Conservation (phyloP, 805 yeast species). For the Wickerhamiella bombiphila region DNA sequence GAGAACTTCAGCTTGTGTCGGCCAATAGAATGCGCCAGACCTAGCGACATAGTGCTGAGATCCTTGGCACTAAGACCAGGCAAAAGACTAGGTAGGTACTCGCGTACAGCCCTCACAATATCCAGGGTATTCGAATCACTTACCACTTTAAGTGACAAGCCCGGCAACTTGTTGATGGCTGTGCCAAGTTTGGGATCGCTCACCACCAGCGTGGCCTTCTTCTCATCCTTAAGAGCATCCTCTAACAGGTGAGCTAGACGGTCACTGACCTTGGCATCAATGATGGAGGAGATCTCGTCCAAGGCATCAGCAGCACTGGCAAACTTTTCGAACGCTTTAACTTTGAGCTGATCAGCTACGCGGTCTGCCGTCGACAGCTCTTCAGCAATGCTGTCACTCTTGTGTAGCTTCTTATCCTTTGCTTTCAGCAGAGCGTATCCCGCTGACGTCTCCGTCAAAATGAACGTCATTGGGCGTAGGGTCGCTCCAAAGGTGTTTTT, state of each 20-base stretch:
- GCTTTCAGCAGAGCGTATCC: constrained; percentile 97
- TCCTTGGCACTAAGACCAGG: constrained; percentile 85
- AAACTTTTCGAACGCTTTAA: constrained; percentile 91
- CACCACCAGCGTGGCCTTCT: constrained; percentile 74
- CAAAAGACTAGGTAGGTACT: constrained; percentile 79
- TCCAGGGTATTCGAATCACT: constrained; percentile 93
- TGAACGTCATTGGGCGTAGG: constrained; percentile 24
- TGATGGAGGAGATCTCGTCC: constrained; percentile 82
- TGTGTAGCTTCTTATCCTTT: constrained; percentile 92
- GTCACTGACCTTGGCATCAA: constrained; percentile 86
- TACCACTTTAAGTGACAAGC: constrained; percentile 71
- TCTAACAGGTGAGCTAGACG: constrained; percentile 58
- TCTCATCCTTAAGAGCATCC: constrained; percentile 26
- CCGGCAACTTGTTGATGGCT: constrained; percentile 80
- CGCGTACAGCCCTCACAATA: constrained; percentile 88
- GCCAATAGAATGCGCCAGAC: constrained; percentile 97
- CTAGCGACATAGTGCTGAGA: constrained; percentile 86
- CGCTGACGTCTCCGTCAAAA: constrained; percentile 95
- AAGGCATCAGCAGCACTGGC: constrained; percentile 89
- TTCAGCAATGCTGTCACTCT: constrained; percentile 55
- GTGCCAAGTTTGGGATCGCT: constrained; percentile 93
- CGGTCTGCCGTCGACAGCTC: constrained; percentile 73
- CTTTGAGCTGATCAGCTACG: constrained; percentile 79
- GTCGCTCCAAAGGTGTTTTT: too few species aligned
- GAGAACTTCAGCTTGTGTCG: constrained; percentile 96